Percentiles rank a stretch among this genome's conserved stretches.
These are phyloP conservation scores for Huntiella bhutanensis DNA, from an alignment of 2,329 filamentous ascomycete genomes.

Conservation along the genomic window DNA sequence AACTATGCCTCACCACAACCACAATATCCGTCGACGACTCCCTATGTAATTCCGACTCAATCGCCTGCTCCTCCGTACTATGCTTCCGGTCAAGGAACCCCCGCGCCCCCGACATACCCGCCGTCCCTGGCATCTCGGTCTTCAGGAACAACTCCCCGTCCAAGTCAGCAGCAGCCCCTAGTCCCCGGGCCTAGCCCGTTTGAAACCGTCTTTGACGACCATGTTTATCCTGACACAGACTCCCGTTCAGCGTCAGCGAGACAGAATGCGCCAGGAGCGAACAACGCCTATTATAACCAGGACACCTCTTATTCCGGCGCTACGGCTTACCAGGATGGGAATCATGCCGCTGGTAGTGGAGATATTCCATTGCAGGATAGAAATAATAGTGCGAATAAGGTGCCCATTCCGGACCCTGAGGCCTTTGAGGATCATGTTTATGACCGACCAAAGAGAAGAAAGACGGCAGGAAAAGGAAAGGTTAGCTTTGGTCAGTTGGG, in stretches of 20 bases:
- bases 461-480: constrained; percentile 20
- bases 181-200: constrained; percentile 32
- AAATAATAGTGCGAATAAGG: constrained; percentile 8
- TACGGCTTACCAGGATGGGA: constrained; percentile 19
- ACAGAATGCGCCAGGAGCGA: constrained; percentile 16
- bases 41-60: constrained; percentile 4
- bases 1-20: constrained; percentile 5
- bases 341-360: constrained; percentile 22
- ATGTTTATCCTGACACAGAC: constrained; percentile 37
- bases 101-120: constrained; percentile 7
- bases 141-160: constrained; percentile 8
- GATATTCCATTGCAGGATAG: constrained; percentile 39
- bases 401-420: constrained; percentile 22
- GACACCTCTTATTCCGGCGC: constrained; percentile 40
- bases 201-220: constrained; percentile 48
- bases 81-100: constrained; percentile 8
- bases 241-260: neutral
- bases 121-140: constrained; percentile 15
- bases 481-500: constrained; percentile 39
- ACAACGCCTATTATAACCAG: constrained; percentile 17
- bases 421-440: constrained; percentile 39
- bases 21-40: constrained; percentile 2
- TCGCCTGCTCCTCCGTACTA: constrained; percentile 8
- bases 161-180: constrained; percentile 7
- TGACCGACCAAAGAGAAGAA: constrained; percentile 28